Base-by-base conservation (phyloP, 495 filamentous ascomycete species). In the Penicillium herquei region DNA sequence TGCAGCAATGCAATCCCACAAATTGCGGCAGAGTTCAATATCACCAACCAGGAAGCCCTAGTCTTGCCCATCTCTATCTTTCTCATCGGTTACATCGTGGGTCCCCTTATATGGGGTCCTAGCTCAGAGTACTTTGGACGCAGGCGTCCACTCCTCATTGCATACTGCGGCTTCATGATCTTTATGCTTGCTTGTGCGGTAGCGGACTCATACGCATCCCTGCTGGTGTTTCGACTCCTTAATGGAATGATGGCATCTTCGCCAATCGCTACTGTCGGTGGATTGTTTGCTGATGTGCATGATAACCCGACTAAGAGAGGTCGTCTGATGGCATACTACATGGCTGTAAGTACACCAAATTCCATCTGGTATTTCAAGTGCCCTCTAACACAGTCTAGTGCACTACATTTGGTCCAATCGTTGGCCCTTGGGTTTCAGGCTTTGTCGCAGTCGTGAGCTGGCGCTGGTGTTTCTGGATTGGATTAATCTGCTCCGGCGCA, bases 11-110 rank as follows among this genome's bases (percentile, higher is more conserved):
- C 82, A 39, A 82, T 81, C 39, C 75, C 74, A 5, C 80, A 75
- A 46, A 87, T 89, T 14, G 70, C 78, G 0, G 58, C 69, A 7
- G 76, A 86, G 52, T 91, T 85, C 71, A 52, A 77, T 49, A 70
- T 90, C 49, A 78, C 75, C 3, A 78, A 81, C 35, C 63, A 85
- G 41, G 70, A 72, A 41, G 73, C 80, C 14, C 73, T 84, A 10
- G 84, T 89, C n/a, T 76, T 92, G 3, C 89, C 89, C 1, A 88
- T 88, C 9, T 90, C 87, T 0, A 81, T 89, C 6, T 92, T 83
- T 54, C 73, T 91, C 0, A 75, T 90, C 32, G 89, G 87, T 21
- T 89, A 88, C 57, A 74, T 85, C 32, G 56, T 86, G 21, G 87
- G 85, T 0, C 85, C 87, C 0, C 51, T 88, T 12, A 46, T 87